Evolutionary conservation across 805 yeast species (phyloP).

Genomic region (Yamadazyma ubonensis): DNA sequence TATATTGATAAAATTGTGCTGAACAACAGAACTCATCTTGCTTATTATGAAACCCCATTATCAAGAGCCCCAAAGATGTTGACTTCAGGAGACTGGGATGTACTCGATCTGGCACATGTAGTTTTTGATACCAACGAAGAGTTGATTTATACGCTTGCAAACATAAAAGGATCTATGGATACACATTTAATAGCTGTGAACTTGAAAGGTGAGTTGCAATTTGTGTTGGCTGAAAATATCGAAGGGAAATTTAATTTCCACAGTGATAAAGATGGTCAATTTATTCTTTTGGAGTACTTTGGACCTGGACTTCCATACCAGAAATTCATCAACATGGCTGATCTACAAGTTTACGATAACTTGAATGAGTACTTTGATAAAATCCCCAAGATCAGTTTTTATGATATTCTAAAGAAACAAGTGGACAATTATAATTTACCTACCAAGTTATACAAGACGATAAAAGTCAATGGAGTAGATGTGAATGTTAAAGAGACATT

Average conservation of each 20-base stretch:
- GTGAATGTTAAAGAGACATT: constrained; percentile 59
- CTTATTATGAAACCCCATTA: constrained; percentile 65
- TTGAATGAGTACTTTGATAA: constrained; percentile 16
- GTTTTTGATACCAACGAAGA: constrained; percentile 48
- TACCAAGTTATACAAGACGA: constrained; percentile 37
- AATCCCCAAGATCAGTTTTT: constrained; percentile 17
- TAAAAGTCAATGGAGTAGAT: constrained; percentile 28
- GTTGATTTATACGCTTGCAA: constrained; percentile 59
- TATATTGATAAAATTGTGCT: constrained; percentile 72
- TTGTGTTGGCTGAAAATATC: constrained; percentile 32
- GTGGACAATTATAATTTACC: constrained; percentile 50
- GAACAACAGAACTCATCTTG: constrained; percentile 67
- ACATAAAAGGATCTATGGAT: constrained; percentile 75
- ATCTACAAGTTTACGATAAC: constrained; percentile 20
- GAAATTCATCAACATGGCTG: constrained; percentile 49
- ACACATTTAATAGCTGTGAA: constrained; percentile 60
- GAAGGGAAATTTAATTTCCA: constrained; percentile 62
- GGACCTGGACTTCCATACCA: constrained; percentile 87
- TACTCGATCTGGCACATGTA: constrained; percentile 59
- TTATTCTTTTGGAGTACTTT: constrained; percentile 57
- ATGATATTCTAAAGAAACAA: constrained; percentile 11
- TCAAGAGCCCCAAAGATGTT: constrained; percentile 46
- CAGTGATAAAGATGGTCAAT: constrained; percentile 75
- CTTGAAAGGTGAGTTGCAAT: constrained; percentile 2
- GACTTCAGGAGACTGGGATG: constrained; percentile 82